Base-by-base conservation (phyloP, 73 alveolate genomes). In the Uronychia setigera region DNA sequence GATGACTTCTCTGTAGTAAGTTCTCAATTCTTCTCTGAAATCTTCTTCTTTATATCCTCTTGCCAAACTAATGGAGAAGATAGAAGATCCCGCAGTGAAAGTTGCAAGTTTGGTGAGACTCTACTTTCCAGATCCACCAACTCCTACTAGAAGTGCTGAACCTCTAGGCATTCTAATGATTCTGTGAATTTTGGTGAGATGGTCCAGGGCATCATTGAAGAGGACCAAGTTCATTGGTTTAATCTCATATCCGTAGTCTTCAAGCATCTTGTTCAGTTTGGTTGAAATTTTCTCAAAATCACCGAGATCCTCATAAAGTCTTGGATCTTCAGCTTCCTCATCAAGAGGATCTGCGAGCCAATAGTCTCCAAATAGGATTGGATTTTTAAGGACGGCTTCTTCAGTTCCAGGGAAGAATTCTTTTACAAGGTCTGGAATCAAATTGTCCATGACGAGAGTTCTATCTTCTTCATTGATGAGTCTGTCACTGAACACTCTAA, bases 141-240 rank as follows among this genome's bases (percentile, higher is more conserved):
- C 97, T 76, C 99, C 99, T 79, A 98, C 99, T 46, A 98, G 95
- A 83, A 97, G 91, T 31, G 99, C 99, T 89, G 92, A 91, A 29
- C 99, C 99, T 86, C 97, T 94, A 80, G 99, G 99, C 82, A 98
- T 84, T 85, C 99, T 94, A 86, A 98, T 91, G 87, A 98, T 97
- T 93, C 99, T 94, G 91, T 98, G 99, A 78, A 98, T 94, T 57
- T 99, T 96, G 31, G 98, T 92, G 84, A 97, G 91, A 88, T 98
- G 99, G 74, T 90, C 96, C 46, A 98, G 95, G 34, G 99, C 99
- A 88, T 98, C 99, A 80, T 97, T 96, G 96, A 97, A 98, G 77
- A 98, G 97, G 79, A 98, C 99, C 74, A 98, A 88, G 89, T 98
- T 98, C 99, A 98, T 97, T 34, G 99, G 99, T 81, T 94, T 97